Evolutionary conservation across 306 rosid genomes (phyloP).

Genomic region (Glycine latifolia): DNA sequence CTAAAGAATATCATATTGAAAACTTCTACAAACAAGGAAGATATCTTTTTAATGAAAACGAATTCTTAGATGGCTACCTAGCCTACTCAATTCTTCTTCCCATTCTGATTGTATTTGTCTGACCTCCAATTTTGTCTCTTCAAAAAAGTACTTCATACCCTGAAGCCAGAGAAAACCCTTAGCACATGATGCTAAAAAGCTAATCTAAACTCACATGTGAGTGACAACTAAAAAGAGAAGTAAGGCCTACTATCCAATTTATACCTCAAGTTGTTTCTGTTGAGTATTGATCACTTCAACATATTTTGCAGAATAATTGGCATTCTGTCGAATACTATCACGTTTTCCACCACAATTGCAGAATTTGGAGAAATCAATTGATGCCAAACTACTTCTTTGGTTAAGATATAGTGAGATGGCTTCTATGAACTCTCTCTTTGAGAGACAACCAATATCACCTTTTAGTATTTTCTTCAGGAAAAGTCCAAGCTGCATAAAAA

Average conservation of each 20-base stretch:
- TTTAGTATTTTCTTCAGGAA: slow-evolving; percentile 88
- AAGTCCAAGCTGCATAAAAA: slow-evolving; percentile 74
- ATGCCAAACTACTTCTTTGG: slow-evolving; percentile 72
- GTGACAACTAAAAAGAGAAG: slow-evolving; percentile 10
- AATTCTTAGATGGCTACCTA: slow-evolving; percentile 60
- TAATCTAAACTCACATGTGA: slow-evolving; percentile 25
- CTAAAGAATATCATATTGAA: slow-evolving; percentile 6
- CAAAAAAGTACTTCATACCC: slow-evolving; percentile 77
- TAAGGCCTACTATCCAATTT: neutral
- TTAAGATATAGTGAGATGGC: slow-evolving; percentile 75
- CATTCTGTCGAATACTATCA: slow-evolving; percentile 51
- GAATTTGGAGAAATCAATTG: slow-evolving; percentile 82
- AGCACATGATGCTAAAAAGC: neutral
- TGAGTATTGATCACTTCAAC: slow-evolving; percentile 63
- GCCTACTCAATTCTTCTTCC: slow-evolving; percentile 78
- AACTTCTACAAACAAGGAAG: slow-evolving; percentile 3
- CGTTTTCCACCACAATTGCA: slow-evolving; percentile 84
- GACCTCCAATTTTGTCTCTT: slow-evolving; percentile 74
- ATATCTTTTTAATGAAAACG: slow-evolving; percentile 26
- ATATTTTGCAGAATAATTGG: slow-evolving; percentile 55
- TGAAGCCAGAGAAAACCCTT: slow-evolving; percentile 43
- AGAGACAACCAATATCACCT: slow-evolving; percentile 64
- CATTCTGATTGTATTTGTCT: slow-evolving; percentile 74
- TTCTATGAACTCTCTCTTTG: slow-evolving; percentile 79
- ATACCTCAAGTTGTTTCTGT: slow-evolving; percentile 83